phyloP scores from a whole-genome alignment of 164 flowering plant species.

The Vitis cinerea region DNA sequence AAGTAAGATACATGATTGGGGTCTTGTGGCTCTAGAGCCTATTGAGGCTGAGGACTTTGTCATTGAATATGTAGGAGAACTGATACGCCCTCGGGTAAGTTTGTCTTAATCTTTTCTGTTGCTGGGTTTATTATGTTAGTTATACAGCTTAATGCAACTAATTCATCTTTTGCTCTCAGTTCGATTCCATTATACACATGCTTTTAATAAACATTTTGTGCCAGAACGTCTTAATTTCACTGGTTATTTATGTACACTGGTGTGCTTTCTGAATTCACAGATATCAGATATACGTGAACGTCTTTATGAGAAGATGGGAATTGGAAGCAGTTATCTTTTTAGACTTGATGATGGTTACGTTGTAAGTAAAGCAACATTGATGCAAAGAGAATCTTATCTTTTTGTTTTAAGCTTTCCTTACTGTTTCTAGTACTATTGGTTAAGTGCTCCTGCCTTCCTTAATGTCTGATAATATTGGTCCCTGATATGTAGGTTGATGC shows the following conservation, averaged over 20 bases:
- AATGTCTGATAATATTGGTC: background rate
- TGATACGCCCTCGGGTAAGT: conserved; percentile 83
- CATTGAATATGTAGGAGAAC: conserved; percentile 96
- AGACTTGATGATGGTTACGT: conserved; percentile 98
- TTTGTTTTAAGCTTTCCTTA: background rate
- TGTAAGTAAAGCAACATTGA: conserved; percentile 43
- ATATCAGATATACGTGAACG: conserved; percentile 96
- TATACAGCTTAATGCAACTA: background rate
- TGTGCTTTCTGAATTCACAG: conserved; percentile 30
- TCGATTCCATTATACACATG: background rate
- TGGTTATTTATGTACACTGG: background rate
- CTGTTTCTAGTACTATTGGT: background rate
- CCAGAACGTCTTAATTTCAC: background rate
- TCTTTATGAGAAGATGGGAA: conserved; percentile 94
- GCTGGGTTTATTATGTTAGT: background rate
- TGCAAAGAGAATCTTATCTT: background rate
- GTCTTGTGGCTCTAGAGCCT: conserved; percentile 90
- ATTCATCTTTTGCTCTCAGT: background rate
- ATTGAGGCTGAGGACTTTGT: conserved; percentile 99
- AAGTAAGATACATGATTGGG: conserved; percentile 99
- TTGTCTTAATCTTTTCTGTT: conserved; percentile 3
- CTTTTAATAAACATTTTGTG: background rate
- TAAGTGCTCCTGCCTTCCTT: background rate
- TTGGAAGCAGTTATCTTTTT: conserved; percentile 98
- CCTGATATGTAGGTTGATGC: conserved; percentile 81